Base-by-base conservation (phyloP, 1,139 yeast species). In the Yamadazyma jaroonii region DNA sequence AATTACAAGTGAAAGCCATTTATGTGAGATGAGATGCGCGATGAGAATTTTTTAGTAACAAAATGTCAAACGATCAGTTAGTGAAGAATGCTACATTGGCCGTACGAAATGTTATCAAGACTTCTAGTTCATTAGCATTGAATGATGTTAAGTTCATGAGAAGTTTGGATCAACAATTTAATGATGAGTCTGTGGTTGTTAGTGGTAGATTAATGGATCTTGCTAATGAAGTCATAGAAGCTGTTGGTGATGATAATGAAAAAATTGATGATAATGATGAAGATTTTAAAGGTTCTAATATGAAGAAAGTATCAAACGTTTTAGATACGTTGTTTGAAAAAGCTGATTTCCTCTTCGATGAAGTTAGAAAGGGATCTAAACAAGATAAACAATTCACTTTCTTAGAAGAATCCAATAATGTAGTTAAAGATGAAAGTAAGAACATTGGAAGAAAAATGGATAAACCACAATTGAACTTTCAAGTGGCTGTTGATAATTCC, bases 81-180 rank as follows among this genome's bases (percentile, higher is more conserved):
- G 25, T 38, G 7, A 35, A 35, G 33, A 12, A 35, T 7, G 36
- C 36, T 10, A 25, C 36, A 2, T 32, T 38, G 30, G 20, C 34
- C 25, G 27, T 38, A 5, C 28, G 30, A 35, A 69, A 69, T 20
- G 69, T 84, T 1, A 79, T 88, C 26, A 71, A 96, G 45, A 75
- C 86, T 2, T 78, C 96, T 0, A 67, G 84, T 5, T 78, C 85
- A 2, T 62, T 92, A 32, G 84, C 89, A 2, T 79, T 88, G 0
- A 88, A 86, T 46, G 98, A 92, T 63, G 75, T 89, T 20, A 75
- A 74, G 31, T 92, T 90, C 52, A 79, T 81, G 61, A 74, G 73
- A 38, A 77, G 89, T 32, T 58, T 89, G n/a, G 95, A 88, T 52
- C 52, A 67, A 2, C 54, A 59, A 0, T 56, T 85, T 22, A 64